These are phyloP conservation scores for Helenozyma baotianmanensis DNA, from an alignment of 805 yeast genomes.

Conservation along the genomic window DNA sequence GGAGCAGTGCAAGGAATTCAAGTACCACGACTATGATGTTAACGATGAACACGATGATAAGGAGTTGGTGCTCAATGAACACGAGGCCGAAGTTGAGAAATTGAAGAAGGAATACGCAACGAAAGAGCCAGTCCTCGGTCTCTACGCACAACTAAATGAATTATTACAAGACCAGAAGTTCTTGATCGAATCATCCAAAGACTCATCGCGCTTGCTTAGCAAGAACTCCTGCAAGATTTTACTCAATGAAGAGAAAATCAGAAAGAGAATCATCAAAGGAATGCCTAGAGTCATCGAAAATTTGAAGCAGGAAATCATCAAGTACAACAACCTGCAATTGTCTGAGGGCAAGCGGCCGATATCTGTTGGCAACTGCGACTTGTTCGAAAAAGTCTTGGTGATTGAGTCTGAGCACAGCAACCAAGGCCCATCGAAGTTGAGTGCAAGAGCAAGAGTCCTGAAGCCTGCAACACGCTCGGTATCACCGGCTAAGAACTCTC, in stretches of 20 bases:
- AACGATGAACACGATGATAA: conserved; percentile 42
- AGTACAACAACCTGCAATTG: conserved; percentile 40
- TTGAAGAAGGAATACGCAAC: conserved; percentile 48
- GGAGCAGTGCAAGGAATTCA: conserved; percentile 46
- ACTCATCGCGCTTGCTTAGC: conserved; percentile 72
- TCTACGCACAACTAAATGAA: conserved; percentile 52
- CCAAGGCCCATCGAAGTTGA: neutral
- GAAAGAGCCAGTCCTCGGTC: conserved; percentile 50
- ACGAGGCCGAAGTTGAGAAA: conserved; percentile 56
- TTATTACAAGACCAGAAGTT: conserved; percentile 56
- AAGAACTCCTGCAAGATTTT: conserved; percentile 76
- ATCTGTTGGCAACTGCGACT: conserved; percentile 46
- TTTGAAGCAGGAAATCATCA: conserved; percentile 43
- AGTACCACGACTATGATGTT: conserved; percentile 30
- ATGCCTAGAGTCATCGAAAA: conserved; percentile 60
- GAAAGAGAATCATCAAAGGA: conserved; percentile 62
- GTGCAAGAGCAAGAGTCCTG: no score
- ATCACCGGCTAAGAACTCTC: no score
- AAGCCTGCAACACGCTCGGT: no score
- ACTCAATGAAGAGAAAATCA: conserved; percentile 70
- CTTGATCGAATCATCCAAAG: conserved; percentile 66
- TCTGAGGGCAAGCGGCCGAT: conserved; percentile 20
- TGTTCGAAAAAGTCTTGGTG: conserved; percentile 32
- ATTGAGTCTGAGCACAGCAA: conserved; percentile 23
- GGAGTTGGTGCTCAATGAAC: conserved; percentile 57